phyloP scores from a whole-genome alignment of 345 rosid genomes.

The Noccaea bulbosa region DNA sequence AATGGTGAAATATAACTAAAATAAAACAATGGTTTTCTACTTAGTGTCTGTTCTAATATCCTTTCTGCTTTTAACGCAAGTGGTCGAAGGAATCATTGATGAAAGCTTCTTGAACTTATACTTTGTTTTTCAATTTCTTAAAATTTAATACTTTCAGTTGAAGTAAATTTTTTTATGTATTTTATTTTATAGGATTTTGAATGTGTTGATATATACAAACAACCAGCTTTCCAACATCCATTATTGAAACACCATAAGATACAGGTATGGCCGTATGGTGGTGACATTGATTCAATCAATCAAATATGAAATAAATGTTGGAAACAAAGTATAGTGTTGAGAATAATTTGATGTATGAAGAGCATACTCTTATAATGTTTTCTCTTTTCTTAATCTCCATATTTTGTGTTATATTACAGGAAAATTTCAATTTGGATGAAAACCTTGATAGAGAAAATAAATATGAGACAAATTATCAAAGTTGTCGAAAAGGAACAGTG shows the following conservation, averaged over 20 bases:
- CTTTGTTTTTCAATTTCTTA: neutral
- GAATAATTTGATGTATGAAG: neutral
- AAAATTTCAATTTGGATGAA: neutral
- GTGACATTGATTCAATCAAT: neutral
- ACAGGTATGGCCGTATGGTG: conserved; percentile 8
- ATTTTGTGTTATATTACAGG: neutral
- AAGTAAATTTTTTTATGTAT: neutral
- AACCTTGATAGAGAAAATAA: neutral
- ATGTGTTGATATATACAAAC: conserved; percentile 29
- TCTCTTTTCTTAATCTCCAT: neutral
- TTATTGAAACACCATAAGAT: conserved; percentile 19
- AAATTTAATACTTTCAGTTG: neutral
- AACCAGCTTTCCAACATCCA: conserved; percentile 28
- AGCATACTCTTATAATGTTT: neutral
- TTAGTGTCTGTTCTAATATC: neutral
- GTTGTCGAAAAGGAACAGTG: conserved; percentile 25
- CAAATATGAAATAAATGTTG: neutral
- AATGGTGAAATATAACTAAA: neutral
- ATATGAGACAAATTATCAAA: neutral
- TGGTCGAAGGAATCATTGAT: neutral
- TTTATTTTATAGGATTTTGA: conserved; percentile 6
- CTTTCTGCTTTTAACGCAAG: neutral
- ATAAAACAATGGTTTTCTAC: neutral
- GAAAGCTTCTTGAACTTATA: neutral
- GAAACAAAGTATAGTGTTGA: neutral